A percentile compares a stretch with the other conserved stretches of the same genome.
These are phyloP conservation scores for Quercus bicolor DNA, from an alignment of 306 rosid species.

Conservation along the genomic window DNA sequence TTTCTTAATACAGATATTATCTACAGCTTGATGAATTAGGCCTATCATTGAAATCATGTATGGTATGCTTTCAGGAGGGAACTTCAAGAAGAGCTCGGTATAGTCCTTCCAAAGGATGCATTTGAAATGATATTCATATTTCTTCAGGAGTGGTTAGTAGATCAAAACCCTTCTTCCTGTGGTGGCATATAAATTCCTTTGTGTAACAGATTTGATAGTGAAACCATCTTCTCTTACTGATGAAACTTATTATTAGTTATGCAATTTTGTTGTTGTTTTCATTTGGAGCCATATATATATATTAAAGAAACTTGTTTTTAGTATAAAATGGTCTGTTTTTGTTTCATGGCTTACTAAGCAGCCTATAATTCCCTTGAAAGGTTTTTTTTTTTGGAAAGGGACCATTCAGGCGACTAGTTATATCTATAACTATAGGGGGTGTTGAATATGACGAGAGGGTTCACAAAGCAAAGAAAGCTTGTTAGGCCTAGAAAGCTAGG, in stretches of 20 bases:
- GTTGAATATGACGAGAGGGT: too few relatives aligned
- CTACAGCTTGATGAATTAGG: not conserved
- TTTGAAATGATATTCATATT: slow-evolving; percentile 73
- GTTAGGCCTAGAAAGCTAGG: too few relatives aligned
- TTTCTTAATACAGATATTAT: too few relatives aligned
- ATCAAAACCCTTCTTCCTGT: not conserved
- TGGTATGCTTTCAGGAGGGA: slow-evolving; percentile 69
- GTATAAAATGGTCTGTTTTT: not conserved
- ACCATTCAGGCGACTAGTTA: too few relatives aligned
- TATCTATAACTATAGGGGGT: too few relatives aligned
- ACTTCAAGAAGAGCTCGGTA: slow-evolving; percentile 90
- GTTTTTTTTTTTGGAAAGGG: not conserved
- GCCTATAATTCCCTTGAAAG: not conserved
- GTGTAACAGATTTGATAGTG: not conserved
- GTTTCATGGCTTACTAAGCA: not conserved
- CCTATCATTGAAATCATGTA: slow-evolving; percentile 6
- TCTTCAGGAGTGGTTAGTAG: slow-evolving; percentile 76
- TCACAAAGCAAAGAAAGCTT: too few relatives aligned
- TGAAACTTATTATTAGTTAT: not conserved
- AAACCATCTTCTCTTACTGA: not conserved
- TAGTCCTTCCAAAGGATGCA: slow-evolving; percentile 81
- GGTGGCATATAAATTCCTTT: not conserved
- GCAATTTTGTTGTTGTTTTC: not conserved
- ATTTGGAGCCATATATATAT: too few relatives aligned
- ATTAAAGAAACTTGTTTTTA: too few relatives aligned